Base-by-base conservation (phyloP, 176 grass and related monocot genomes). In the Cocos nucifera region DNA sequence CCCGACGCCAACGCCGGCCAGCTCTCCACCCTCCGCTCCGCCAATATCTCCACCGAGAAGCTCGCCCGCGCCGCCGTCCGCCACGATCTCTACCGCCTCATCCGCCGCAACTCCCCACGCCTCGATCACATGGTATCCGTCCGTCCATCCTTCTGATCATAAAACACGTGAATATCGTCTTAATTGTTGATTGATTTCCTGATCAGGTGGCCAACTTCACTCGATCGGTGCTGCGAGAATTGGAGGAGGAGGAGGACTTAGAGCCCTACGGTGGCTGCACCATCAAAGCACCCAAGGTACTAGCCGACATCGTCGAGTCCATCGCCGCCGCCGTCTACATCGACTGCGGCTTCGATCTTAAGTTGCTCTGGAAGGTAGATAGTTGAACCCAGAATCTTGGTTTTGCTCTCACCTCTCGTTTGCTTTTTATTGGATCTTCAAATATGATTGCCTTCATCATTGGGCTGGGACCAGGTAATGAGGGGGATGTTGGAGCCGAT, bases 11-110 rank as follows among this genome's bases (percentile, higher is more conserved):
- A 63, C 17, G 74, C 80, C 17, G 86, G 90, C 19, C 66, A 56
- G 10, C 80, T 90, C 24, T 76, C 90, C 19, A 48, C 59, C 17
- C 79, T 95, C 69, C 73, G 86, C 39, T 66, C 80, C 29, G 86
- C 83, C 52, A 89, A 89, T 61, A 49, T 95, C 56, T 86, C 82
- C 25, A 89, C 82, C 24, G 86, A 87, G 67, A 95, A 89, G 63
- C 79, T 89, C 0, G 90, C 80, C 3, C 82, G 80, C 48, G 86
- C 71, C 5, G 82, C 86, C 22, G 80, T 95, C 10, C 71, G 77
- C 16, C 79, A 86, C 67, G 18, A 50, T 39, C 71, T 95, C 48
- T 89, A 87, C 21, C 67, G 58, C 56, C 75, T 89, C 24, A 66
- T 95, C 53, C 76, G 74, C 3, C 71, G 73, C 63, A 86, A 89